Percentiles rank a stretch among this genome's conserved stretches.
Conservation (phyloP, 768 basidiomycete species). For the Mycena indigotica region DNA sequence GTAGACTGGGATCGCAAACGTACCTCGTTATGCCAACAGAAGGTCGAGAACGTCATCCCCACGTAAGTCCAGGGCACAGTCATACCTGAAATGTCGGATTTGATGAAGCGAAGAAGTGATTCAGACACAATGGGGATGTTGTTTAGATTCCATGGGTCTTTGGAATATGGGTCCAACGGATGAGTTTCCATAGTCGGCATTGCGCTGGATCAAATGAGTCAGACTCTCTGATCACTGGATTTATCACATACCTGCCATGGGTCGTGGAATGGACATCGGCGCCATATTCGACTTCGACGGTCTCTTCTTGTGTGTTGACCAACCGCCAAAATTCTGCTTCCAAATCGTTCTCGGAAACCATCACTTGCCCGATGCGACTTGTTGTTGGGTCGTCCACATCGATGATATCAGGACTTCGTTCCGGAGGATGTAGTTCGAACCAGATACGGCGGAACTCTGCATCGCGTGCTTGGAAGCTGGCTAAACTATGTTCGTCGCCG, state of each 20-base stretch:
- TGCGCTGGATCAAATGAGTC: conserved; percentile 62
- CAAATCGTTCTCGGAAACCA: conserved; percentile 87
- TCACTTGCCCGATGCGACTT: conserved; percentile 57
- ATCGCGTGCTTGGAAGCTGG: conserved; percentile 91
- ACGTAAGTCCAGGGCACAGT: conserved; percentile 99
- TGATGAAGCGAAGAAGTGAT: conserved; percentile 94
- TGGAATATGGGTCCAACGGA: conserved; percentile 82
- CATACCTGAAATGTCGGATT: conserved; percentile 99
- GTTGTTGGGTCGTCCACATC: conserved; percentile 51
- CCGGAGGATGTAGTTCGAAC: conserved; percentile 80
- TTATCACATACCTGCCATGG: conserved; percentile 79
- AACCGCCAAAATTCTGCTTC: conserved; percentile 97
- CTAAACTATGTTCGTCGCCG: conserved; percentile 91
- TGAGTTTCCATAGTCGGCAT: conserved; percentile 96
- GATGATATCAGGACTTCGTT: conserved; percentile 33
- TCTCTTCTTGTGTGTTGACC: conserved; percentile 85
- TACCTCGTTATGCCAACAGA: conserved; percentile 99
- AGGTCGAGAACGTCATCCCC: conserved; percentile 98
- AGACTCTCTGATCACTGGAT: too few relatives aligned
- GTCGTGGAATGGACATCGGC: conserved; percentile 98
- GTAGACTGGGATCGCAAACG: conserved; percentile 19
- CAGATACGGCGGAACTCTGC: conserved; percentile 85
- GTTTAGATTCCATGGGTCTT: conserved; percentile 96
- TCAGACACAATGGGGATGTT: conserved; percentile 93
- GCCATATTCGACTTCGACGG: conserved; percentile 98